A percentile compares a stretch with the other conserved stretches of the same genome.
These are phyloP conservation scores for Solanum tarapatanum DNA, from an alignment of 257 asterid species.

Conservation along the genomic window DNA sequence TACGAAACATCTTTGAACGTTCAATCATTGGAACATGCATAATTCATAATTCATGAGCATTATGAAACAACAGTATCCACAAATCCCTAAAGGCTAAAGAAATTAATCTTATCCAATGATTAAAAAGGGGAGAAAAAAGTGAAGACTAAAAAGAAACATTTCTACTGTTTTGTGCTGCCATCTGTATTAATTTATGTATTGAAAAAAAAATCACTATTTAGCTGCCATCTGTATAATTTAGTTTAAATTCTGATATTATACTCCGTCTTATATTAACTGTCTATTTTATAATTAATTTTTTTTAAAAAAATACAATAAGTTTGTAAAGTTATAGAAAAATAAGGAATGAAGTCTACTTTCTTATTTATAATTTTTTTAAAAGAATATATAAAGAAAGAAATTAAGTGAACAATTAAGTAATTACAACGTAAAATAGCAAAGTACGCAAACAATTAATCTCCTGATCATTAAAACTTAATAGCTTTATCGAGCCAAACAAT, in stretches of 20 bases:
- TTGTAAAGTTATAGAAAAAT: no score
- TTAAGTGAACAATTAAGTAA: not conserved
- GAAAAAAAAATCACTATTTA: not conserved
- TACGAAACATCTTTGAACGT: not conserved
- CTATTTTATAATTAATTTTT: not conserved
- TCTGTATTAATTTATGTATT: not conserved
- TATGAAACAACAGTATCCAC: not conserved
- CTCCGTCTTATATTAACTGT: not conserved
- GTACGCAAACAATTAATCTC: not conserved
- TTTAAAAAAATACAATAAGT: no score
- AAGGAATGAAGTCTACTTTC: no score
- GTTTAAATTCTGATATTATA: not conserved
- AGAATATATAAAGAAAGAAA: not conserved
- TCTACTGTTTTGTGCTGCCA: not conserved
- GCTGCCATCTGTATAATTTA: not conserved
- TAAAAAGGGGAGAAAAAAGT: not conserved
- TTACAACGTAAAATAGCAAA: not conserved
- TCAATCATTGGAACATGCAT: not conserved
- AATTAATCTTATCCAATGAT: not conserved
- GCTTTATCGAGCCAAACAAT: not conserved
- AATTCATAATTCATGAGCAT: not conserved
- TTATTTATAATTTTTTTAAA: no score
- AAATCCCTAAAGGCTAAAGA: not conserved
- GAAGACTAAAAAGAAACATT: not conserved
- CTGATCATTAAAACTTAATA: not conserved